phyloP scores from a whole-genome alignment of 805 yeast genomes.

The Starmerella roubikii region DNA sequence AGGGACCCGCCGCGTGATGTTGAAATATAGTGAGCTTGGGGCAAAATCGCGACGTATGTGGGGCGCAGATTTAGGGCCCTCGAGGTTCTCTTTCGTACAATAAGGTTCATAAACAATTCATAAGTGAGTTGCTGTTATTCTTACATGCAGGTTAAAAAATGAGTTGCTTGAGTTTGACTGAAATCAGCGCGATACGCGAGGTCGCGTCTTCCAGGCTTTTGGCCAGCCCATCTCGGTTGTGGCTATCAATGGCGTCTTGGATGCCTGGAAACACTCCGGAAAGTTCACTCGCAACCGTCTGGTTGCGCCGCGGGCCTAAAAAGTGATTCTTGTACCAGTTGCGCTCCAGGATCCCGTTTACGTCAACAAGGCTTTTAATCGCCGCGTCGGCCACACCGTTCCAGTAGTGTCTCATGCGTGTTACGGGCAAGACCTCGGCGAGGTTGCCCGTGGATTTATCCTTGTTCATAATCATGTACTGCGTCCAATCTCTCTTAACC shows the following conservation, averaged over 20 bases:
- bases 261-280: constrained; percentile 67
- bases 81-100: too few relatives aligned
- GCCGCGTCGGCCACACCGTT: constrained; percentile 50
- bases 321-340: constrained; percentile 55
- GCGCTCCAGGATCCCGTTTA: constrained; percentile 34
- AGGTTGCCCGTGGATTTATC: constrained; percentile 26
- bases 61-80: too few relatives aligned
- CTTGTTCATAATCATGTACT: constrained; percentile 28
- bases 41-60: too few relatives aligned
- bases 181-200: constrained; percentile 15
- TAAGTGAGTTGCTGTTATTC: too few relatives aligned
- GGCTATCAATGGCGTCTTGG: constrained; percentile 46
- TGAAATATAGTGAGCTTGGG: too few relatives aligned
- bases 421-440: constrained; percentile 52
- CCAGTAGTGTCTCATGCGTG: constrained; percentile 68
- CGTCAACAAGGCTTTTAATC: constrained; percentile 39
- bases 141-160: background rate
- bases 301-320: constrained; percentile 53
- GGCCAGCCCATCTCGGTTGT: constrained; percentile 43
- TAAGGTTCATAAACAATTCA: too few relatives aligned
- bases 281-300: constrained; percentile 35
- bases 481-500: constrained; percentile 52
- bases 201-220: constrained; percentile 14
- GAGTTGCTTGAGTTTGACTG: background rate
- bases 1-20: too few relatives aligned